Evolutionary conservation across 352 stramenopile species (phyloP), one percentile per base, ranked within the genome.

Genomic region (Pythium phragmitis): DNA sequence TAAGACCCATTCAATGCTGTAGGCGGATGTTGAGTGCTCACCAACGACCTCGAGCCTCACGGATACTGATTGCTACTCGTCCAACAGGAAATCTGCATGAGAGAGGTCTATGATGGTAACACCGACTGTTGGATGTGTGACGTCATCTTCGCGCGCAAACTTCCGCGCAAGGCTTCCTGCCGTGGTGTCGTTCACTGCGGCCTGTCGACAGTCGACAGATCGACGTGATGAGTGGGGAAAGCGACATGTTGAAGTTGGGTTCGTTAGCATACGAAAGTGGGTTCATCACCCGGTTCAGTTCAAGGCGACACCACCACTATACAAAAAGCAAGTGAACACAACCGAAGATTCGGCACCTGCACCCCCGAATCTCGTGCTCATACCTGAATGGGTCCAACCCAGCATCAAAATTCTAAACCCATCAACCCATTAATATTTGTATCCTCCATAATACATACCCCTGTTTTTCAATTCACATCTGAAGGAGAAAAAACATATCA

Each of bases 241-340:
- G 54, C 41, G 43, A 54, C 55, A 62, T 62, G 55, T 62, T 62
- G 55, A 62, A 62, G 55, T 62, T 62, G 14, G 3, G 52, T 16
- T 59, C 13, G 19, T 11, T 28, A 7, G 16, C 13, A 13, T 21
- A 36, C 26, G 26, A 30, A 21, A 49, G 39, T 59, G 52, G 52
- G 37, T 59, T 49, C 37, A 49, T 19, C 52, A 51, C n/a, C 21
- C 21, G 37, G 9, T 48, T 26, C 26, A 57, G 26, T 28, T 12
- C 2, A 9, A 41, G 4, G 33, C 4, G 8, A 36, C 17, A 1
- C 17, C 33, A 50, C 1, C 42, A 30, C 1, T 62, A 62, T 30
- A 30, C 55, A 62, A 62, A 62, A 3, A 21, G 7, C 43, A 54
- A 62, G 55, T 54, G 16, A 41, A 36, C 6, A 23, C 19, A 33